phyloP scores from a whole-genome alignment of 2,329 filamentous ascomycete species.

The Fusarium luffae region DNA sequence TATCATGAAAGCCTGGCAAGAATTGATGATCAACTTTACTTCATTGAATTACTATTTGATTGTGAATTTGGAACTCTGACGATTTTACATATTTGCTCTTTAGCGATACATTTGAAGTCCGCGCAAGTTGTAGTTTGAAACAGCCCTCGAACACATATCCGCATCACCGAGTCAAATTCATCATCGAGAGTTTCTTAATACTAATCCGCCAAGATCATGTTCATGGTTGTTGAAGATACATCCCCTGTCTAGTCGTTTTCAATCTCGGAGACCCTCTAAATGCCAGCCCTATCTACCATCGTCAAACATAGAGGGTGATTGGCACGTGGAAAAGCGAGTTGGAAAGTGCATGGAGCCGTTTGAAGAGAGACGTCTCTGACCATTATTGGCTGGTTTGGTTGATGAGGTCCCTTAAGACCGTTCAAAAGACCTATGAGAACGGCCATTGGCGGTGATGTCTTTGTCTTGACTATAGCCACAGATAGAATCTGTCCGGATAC shows the following conservation, averaged over 20 bases:
- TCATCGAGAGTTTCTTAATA: background rate
- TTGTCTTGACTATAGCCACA: background rate
- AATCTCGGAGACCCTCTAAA: background rate
- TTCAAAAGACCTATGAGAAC: too few relatives aligned
- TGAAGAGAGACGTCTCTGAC: too few relatives aligned
- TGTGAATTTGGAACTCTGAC: background rate
- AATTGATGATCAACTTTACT: background rate
- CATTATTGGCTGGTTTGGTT: background rate
- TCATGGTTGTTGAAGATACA: background rate
- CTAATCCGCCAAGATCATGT: background rate
- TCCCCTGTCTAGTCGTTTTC: background rate
- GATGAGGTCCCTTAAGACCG: too few relatives aligned
- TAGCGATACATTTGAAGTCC: too few relatives aligned
- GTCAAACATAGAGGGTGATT: accelerated
- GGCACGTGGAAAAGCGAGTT: background rate
- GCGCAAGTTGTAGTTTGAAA: too few relatives aligned
- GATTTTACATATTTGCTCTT: background rate
- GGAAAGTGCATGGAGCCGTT: background rate
- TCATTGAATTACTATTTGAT: background rate
- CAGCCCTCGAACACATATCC: too few relatives aligned
- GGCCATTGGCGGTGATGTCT: background rate
- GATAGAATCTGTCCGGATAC: too few relatives aligned
- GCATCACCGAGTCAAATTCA: background rate
- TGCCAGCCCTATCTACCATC: too few relatives aligned
- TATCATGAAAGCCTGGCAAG: background rate